Evolutionary conservation across 441 rosid species (phyloP).

Genomic region (Pelargonium australe): DNA sequence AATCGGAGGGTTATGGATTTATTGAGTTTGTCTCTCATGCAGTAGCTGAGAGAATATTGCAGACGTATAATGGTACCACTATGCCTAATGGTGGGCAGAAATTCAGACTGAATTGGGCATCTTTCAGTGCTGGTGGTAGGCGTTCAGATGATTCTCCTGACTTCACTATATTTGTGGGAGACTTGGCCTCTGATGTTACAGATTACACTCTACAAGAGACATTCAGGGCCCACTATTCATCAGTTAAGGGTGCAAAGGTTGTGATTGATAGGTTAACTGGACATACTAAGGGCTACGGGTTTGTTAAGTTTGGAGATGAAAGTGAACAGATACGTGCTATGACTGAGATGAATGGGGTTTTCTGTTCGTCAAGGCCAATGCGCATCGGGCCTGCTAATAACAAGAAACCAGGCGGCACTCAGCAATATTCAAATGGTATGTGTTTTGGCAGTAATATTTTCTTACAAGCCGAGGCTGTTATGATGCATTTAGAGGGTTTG

Average conservation of each 20-base stretch:
- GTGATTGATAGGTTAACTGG: slow-evolving; percentile 89
- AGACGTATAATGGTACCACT: slow-evolving; percentile 59
- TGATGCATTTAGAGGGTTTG: not conserved
- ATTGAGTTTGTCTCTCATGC: slow-evolving; percentile 61
- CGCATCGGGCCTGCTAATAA: slow-evolving; percentile 89
- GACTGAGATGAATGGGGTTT: slow-evolving; percentile 87
- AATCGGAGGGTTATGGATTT: slow-evolving; percentile 84
- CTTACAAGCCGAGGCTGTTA: not conserved
- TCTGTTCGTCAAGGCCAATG: slow-evolving; percentile 82
- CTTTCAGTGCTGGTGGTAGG: slow-evolving; percentile 78
- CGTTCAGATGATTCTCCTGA: slow-evolving; percentile 81
- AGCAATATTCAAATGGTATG: slow-evolving; percentile 66
- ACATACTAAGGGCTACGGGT: slow-evolving; percentile 90
- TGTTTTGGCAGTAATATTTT: slow-evolving; percentile 11
- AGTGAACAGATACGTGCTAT: slow-evolving; percentile 73
- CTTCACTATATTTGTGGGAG: slow-evolving; percentile 80
- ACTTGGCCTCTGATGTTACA: slow-evolving; percentile 80
- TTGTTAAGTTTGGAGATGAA: slow-evolving; percentile 84
- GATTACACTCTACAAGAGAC: slow-evolving; percentile 70
- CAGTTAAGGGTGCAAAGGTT: slow-evolving; percentile 86
- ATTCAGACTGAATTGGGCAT: slow-evolving; percentile 90
- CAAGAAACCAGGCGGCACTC: slow-evolving; percentile 54
- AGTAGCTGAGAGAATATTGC: slow-evolving; percentile 72
- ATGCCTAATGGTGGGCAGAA: slow-evolving; percentile 73
- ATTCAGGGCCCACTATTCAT: slow-evolving; percentile 50